A percentile compares a stretch with the other conserved stretches of the same genome.
These are phyloP conservation scores for Rhizopogon salebrosus DNA, from an alignment of 768 basidiomycete genomes.

Conservation along the genomic window DNA sequence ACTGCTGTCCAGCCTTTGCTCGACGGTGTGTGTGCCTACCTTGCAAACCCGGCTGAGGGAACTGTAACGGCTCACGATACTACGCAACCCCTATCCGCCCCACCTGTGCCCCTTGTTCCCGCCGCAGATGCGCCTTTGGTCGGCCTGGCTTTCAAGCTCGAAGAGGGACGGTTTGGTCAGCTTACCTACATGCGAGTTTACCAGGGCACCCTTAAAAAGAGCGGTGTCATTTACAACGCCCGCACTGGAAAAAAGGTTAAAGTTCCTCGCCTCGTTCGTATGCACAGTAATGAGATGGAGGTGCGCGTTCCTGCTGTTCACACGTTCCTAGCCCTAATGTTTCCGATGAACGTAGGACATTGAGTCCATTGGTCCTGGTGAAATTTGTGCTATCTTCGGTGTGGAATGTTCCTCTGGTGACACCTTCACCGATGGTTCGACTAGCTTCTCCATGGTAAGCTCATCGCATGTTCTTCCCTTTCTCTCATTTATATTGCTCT, in stretches of 20 bases:
- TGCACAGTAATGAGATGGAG: slow-evolving; percentile 99
- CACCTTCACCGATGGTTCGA: slow-evolving; percentile 92
- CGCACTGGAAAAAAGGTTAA: slow-evolving; percentile 96
- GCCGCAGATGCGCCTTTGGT: slow-evolving; percentile 86
- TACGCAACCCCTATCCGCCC: slow-evolving; percentile 54
- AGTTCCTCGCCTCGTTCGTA: slow-evolving; percentile 90
- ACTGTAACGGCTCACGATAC: slow-evolving; percentile 81
- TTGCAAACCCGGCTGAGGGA: slow-evolving; percentile 82
- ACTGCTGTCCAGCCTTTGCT: slow-evolving; percentile 91
- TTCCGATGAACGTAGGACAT: slow-evolving; percentile 60
- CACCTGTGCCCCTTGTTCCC: slow-evolving; percentile 72
- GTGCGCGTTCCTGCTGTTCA: slow-evolving; percentile 32
- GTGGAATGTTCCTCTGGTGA: slow-evolving; percentile 98
- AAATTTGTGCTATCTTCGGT: slow-evolving; percentile 99
- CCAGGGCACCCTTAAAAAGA: slow-evolving; percentile 88
- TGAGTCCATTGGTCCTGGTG: slow-evolving; percentile 89
- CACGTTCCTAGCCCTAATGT: neutral
- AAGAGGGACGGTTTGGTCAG: slow-evolving; percentile 96
- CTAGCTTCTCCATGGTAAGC: slow-evolving; percentile 87
- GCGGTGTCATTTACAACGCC: slow-evolving; percentile 82
- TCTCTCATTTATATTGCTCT: neutral
- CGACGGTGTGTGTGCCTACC: slow-evolving; percentile 93
- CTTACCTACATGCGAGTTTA: slow-evolving; percentile 98
- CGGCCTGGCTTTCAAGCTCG: slow-evolving; percentile 95
- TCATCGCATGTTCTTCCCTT: neutral